A percentile compares a stretch with the other conserved stretches of the same genome.
Conservation (phyloP, 805 yeast genomes). For the Cyberlindnera saturnus region DNA sequence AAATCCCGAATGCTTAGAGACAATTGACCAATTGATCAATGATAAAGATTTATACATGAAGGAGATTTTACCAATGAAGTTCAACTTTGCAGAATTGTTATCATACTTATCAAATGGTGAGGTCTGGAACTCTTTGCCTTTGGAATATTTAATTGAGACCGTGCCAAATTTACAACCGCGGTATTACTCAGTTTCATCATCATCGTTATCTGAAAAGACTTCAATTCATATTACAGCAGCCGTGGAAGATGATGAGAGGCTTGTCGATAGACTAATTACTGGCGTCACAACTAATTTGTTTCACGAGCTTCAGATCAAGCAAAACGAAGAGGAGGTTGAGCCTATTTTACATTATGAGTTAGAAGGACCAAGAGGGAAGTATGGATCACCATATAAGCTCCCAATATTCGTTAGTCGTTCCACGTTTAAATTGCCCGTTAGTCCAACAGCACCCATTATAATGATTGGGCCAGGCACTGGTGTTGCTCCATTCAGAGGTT, state of each 20-base stretch:
- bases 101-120: slow-evolving; percentile 53
- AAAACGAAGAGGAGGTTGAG: slow-evolving; percentile 39
- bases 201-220: slow-evolving; percentile 70
- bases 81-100: slow-evolving; percentile 74
- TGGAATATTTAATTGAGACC: slow-evolving; percentile 77
- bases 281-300: slow-evolving; percentile 93
- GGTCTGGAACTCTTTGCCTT: slow-evolving; percentile 74
- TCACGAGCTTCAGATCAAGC: slow-evolving; percentile 57
- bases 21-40: slow-evolving; percentile 43
- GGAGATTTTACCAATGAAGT: slow-evolving; percentile 53
- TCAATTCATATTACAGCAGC: slow-evolving; percentile 84
- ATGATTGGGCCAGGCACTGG: slow-evolving; percentile 99
- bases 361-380: slow-evolving; percentile 73
- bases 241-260: slow-evolving; percentile 49
- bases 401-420: slow-evolving; percentile 95
- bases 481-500: slow-evolving; percentile 97
- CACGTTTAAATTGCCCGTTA: slow-evolving; percentile 86
- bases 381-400: slow-evolving; percentile 40
- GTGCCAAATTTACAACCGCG: slow-evolving; percentile 85
- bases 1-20: slow-evolving; percentile 39
- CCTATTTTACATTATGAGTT: slow-evolving; percentile 60
- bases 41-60: slow-evolving; percentile 65
- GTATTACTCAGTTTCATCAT: slow-evolving; percentile 92
- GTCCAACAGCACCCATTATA: slow-evolving; percentile 76
- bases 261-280: slow-evolving; percentile 26